Conservation (phyloP, 345 rosid species). For the Rhizophora apiculata region DNA sequence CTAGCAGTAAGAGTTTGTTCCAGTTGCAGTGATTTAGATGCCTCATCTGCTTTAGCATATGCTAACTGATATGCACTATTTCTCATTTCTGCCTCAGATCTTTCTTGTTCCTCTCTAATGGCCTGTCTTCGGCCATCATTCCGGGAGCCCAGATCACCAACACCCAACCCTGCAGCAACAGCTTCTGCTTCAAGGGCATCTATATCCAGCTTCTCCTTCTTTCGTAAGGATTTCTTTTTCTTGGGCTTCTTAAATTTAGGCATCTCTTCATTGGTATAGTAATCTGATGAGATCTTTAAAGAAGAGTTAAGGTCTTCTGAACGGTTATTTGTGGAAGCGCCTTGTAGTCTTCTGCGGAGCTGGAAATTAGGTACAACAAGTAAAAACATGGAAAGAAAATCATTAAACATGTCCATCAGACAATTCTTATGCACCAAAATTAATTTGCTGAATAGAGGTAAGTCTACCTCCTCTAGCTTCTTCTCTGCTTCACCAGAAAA, state of each 20-base stretch:
- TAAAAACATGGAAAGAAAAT: background rate
- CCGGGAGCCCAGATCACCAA: conserved; percentile 91
- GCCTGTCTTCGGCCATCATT: conserved; percentile 78
- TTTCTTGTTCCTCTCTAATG: conserved; percentile 70
- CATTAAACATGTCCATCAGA: background rate
- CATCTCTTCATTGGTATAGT: conserved; percentile 87
- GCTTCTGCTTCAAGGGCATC: conserved; percentile 94
- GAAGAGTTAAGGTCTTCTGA: conserved; percentile 67
- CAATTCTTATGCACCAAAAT: no score
- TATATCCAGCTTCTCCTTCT: conserved; percentile 82
- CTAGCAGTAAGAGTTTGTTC: conserved; percentile 50
- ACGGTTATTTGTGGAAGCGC: conserved; percentile 45
- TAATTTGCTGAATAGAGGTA: conserved; percentile 1
- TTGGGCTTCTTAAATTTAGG: conserved; percentile 81
- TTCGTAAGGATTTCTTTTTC: conserved; percentile 80
- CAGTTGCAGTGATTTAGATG: conserved; percentile 65
- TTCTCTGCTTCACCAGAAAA: conserved; percentile 91
- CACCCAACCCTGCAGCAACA: conserved; percentile 70
- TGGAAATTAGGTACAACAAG: conserved; percentile 23
- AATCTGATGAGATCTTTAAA: conserved; percentile 70
- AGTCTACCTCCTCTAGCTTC: conserved; percentile 80
- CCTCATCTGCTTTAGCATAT: conserved; percentile 81
- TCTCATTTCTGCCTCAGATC: conserved; percentile 70
- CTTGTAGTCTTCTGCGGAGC: conserved; percentile 81
- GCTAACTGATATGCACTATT: conserved; percentile 73